Percentiles rank a stretch among this genome's conserved stretches.
Evolutionary conservation across 129 eudicot species (phyloP).

Genomic region (Smallanthus sonchifolius): DNA sequence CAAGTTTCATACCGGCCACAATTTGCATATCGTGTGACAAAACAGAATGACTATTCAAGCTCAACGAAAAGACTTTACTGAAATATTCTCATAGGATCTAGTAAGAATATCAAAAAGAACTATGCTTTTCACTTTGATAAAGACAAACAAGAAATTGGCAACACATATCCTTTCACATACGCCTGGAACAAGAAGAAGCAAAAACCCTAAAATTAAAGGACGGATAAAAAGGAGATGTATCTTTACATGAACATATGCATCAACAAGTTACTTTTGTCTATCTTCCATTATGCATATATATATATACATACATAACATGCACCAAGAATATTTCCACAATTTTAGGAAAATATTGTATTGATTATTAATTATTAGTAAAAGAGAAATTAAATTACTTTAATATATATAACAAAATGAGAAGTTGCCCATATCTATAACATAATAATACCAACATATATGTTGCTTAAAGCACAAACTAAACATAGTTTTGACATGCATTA

Average conservation of each 20-base stretch:
- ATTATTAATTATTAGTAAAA: neutral
- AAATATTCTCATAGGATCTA: conserved; percentile 12
- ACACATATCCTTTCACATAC: neutral
- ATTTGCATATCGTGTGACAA: conserved; percentile 7
- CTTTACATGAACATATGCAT: neutral
- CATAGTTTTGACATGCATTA: conserved; percentile 3
- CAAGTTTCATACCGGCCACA: neutral
- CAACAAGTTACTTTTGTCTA: neutral
- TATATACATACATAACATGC: too few relatives aligned
- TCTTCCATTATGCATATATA: neutral
- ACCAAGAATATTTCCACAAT: neutral
- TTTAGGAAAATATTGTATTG: too few relatives aligned
- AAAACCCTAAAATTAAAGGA: conserved; percentile 1
- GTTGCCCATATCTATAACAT: conserved; percentile 11
- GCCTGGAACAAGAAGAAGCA: neutral
- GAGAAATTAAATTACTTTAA: neutral
- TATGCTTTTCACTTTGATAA: neutral
- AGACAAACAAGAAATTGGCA: neutral
- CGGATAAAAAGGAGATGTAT: neutral
- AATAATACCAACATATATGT: neutral
- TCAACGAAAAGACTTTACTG: neutral
- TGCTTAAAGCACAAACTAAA: conserved; percentile 10
- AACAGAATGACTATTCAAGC: conserved; percentile 17
- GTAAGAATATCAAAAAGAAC: neutral
- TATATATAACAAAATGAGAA: neutral